Evolutionary conservation across 2,329 filamentous ascomycete genomes (phyloP).

Genomic region (Xylaria sp.): DNA sequence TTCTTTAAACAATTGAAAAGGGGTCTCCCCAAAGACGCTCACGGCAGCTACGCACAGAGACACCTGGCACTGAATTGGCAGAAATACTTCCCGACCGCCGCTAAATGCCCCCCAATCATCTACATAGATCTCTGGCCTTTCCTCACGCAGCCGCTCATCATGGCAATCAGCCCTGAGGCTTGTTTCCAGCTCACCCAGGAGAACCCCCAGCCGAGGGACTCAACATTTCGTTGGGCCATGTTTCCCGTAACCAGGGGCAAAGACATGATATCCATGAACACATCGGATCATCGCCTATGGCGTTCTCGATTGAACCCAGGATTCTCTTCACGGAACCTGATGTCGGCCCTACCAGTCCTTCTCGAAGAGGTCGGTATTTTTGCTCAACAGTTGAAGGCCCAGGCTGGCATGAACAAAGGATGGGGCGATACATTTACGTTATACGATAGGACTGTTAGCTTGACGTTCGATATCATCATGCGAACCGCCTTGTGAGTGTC

Average conservation of each 20-base stretch:
- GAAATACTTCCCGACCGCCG: slow-evolving; percentile 16
- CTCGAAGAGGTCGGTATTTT: slow-evolving; percentile 37
- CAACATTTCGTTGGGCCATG: neutral
- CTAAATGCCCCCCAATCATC: slow-evolving; percentile 19
- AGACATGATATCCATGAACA: slow-evolving; percentile 14
- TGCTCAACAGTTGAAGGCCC: slow-evolving; percentile 11
- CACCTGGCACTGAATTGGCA: slow-evolving; percentile 1
- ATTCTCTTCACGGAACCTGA: slow-evolving; percentile 13
- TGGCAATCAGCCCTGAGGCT: slow-evolving; percentile 9
- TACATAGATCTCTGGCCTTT: slow-evolving; percentile 31
- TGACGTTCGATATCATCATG: slow-evolving; percentile 39
- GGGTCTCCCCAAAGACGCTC: slow-evolving; percentile 24
- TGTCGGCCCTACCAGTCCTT: neutral
- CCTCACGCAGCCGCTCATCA: slow-evolving; percentile 13
- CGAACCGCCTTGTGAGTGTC: slow-evolving; percentile 16
- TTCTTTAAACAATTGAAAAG: slow-evolving; percentile 14
- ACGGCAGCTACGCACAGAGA: slow-evolving; percentile 9
- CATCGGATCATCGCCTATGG: slow-evolving; percentile 2
- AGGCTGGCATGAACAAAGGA: neutral
- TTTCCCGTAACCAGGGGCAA: slow-evolving; percentile 8
- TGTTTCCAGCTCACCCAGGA: slow-evolving; percentile 28
- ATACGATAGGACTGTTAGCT: slow-evolving; percentile 26
- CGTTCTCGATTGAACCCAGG: slow-evolving; percentile 16
- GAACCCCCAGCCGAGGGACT: slow-evolving; percentile 15
- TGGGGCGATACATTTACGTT: slow-evolving; percentile 35